Percentiles rank a stretch among this genome's conserved stretches.
Evolutionary conservation across 2,329 filamentous ascomycete genomes (phyloP).

Genomic region (Teratosphaeria nubilosa): DNA sequence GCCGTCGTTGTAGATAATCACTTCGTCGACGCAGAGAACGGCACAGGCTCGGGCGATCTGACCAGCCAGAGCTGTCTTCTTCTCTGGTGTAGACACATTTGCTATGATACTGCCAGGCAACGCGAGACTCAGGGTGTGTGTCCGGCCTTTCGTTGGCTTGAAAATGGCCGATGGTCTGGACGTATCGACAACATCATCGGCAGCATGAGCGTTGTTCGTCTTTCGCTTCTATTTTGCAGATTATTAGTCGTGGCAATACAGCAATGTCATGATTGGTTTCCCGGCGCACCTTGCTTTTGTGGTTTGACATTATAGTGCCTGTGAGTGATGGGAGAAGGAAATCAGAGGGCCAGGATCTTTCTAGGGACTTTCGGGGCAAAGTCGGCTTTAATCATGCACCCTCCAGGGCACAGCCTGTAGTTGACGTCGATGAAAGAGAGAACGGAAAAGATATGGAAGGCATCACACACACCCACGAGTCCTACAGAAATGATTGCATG

Average conservation of each 20-base stretch:
- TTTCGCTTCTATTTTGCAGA: slow-evolving; percentile 3
- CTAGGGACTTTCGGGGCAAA: no score
- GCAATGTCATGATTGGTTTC: neutral
- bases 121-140: slow-evolving; percentile 68
- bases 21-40: slow-evolving; percentile 76
- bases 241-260: neutral
- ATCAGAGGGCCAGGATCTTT: no score
- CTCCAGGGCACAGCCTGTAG: no score
- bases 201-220: neutral
- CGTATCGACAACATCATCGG: slow-evolving; percentile 34
- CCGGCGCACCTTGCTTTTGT: neutral
- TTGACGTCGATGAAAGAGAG: no score
- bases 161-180: slow-evolving; percentile 63
- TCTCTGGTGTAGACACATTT: slow-evolving; percentile 66
- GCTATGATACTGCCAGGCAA: slow-evolving; percentile 67
- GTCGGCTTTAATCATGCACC: no score
- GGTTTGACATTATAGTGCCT: neutral
- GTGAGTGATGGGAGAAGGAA: no score
- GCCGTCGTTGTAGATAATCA: slow-evolving; percentile 73
- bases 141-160: slow-evolving; percentile 51
- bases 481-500: no score
- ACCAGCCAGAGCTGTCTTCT: slow-evolving; percentile 62
- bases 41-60: slow-evolving; percentile 71
- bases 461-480: no score
- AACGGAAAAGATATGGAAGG: no score